Conservation (phyloP, 2,329 filamentous ascomycete species). For the Phialemoniopsis sp. region DNA sequence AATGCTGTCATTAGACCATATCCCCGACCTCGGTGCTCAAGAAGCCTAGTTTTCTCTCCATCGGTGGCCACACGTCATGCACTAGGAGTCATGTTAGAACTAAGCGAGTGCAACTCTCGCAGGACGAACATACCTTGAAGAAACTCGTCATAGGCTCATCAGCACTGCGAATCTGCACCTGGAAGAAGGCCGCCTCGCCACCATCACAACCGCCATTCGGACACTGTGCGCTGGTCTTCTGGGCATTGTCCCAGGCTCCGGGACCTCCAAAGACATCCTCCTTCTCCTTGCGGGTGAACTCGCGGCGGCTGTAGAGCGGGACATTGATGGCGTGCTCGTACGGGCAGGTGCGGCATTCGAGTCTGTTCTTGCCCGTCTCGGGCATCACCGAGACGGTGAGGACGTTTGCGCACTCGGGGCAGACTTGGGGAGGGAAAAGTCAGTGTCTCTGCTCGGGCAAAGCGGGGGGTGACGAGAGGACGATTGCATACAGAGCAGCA, state of each 20-base stretch:
- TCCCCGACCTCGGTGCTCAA: no score
- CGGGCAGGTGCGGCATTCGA: constrained; percentile 93
- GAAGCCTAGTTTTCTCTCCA: constrained; percentile 60
- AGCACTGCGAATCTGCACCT: constrained; percentile 95
- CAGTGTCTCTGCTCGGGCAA: constrained; percentile 10
- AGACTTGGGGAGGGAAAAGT: constrained; percentile 49
- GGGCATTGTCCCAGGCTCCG: constrained; percentile 85
- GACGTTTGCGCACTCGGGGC: constrained; percentile 79
- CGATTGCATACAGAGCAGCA: constrained; percentile 59
- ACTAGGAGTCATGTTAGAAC: constrained; percentile 35
- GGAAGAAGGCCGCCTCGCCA: constrained; percentile 85
- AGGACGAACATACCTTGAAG: constrained; percentile 62
- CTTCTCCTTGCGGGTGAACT: constrained; percentile 80
- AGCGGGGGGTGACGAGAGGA: constrained; percentile 8
- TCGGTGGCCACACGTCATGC: constrained; percentile 60
- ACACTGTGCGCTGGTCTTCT: constrained; percentile 81
- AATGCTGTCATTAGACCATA: not conserved
- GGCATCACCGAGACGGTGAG: constrained; percentile 63
- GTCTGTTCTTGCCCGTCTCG: constrained; percentile 64
- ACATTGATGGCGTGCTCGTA: constrained; percentile 82
- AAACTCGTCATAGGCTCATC: constrained; percentile 99
- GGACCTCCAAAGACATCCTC: constrained; percentile 88
- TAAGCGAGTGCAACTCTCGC: not conserved
- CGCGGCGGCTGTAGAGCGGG: constrained; percentile 76
- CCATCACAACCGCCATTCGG: constrained; percentile 76